phyloP scores from a whole-genome alignment of 768 basidiomycete genomes.

The Lactarius quietus region DNA sequence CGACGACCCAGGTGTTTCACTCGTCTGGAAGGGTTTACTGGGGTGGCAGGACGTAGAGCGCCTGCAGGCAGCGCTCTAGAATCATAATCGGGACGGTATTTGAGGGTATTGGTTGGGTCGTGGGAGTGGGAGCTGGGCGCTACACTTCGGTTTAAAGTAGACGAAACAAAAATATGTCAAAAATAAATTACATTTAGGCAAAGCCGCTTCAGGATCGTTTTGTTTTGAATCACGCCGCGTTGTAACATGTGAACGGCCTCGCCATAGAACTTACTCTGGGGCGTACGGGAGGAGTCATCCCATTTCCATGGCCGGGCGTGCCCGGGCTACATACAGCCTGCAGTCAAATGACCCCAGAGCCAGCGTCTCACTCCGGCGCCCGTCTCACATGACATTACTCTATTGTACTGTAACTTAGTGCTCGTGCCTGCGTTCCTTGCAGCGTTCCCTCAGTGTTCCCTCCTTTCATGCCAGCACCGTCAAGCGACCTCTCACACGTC shows the following conservation, averaged over 20 bases:
- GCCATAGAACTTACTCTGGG: too few species aligned
- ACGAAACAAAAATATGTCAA: not conserved
- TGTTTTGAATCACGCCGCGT: too few species aligned
- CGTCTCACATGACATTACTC: not conserved
- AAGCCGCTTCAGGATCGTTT: too few species aligned
- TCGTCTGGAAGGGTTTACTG: slow-evolving; percentile 14
- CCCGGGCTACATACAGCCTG: not conserved
- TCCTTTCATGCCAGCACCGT: not conserved
- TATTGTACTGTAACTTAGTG: too few species aligned
- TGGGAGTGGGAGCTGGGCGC: not conserved
- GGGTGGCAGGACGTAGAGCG: slow-evolving; percentile 17
- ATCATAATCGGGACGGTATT: not conserved
- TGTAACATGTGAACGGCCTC: too few species aligned
- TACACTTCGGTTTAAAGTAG: not conserved
- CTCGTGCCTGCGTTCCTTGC: not conserved
- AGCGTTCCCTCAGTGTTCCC: not conserved
- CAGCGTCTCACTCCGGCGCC: too few species aligned
- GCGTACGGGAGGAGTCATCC: too few species aligned
- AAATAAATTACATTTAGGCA: not conserved
- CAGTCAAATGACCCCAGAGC: not conserved
- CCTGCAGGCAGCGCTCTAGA: slow-evolving; percentile 6
- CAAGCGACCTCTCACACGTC: too few species aligned
- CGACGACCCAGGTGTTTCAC: not conserved
- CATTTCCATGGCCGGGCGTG: not conserved
- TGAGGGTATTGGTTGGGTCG: not conserved